phyloP scores from a whole-genome alignment of 768 basidiomycete genomes.

The Amyloporia xantha region DNA sequence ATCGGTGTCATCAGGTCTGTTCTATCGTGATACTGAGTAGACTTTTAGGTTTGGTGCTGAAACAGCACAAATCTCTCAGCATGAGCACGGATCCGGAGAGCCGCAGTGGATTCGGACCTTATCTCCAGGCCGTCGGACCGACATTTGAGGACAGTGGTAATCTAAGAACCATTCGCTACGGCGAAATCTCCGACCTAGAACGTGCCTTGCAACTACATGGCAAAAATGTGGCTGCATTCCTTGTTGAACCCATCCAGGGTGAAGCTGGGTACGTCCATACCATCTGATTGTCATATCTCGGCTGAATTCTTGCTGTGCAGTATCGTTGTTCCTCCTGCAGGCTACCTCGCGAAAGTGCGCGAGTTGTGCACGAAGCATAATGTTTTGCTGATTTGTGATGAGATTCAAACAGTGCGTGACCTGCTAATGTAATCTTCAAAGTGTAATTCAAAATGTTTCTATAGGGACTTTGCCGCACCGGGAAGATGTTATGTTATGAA shows the following conservation, averaged over 20 bases:
- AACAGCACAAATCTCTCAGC: constrained; percentile 42
- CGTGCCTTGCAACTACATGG: constrained; percentile 77
- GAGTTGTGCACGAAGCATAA: constrained; percentile 89
- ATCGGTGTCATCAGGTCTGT: constrained; percentile 73
- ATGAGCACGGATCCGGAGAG: constrained; percentile 95
- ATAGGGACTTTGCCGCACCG: constrained; percentile 86
- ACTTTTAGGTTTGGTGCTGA: constrained; percentile 8
- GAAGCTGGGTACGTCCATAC: constrained; percentile 76
- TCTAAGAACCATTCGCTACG: constrained; percentile 67
- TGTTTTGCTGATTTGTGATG: constrained; percentile 94
- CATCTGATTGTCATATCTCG: not conserved
- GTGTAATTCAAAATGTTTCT: constrained; percentile 1
- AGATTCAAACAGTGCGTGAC: constrained; percentile 82
- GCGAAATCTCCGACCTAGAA: constrained; percentile 75
- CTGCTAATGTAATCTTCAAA: not conserved
- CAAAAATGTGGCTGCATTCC: constrained; percentile 80
- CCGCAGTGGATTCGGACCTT: constrained; percentile 86
- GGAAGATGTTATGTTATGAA: constrained; percentile 88
- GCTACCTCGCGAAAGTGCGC: constrained; percentile 74
- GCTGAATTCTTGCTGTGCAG: constrained; percentile 31
- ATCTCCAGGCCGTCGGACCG: constrained; percentile 80
- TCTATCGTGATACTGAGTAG: constrained; percentile 2
- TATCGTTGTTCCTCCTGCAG: constrained; percentile 85
- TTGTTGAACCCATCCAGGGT: constrained; percentile 98
- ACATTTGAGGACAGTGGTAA: constrained; percentile 49